phyloP scores from a whole-genome alignment of 108 stramenopile genomes.

The Poteriospumella lacustris region DNA sequence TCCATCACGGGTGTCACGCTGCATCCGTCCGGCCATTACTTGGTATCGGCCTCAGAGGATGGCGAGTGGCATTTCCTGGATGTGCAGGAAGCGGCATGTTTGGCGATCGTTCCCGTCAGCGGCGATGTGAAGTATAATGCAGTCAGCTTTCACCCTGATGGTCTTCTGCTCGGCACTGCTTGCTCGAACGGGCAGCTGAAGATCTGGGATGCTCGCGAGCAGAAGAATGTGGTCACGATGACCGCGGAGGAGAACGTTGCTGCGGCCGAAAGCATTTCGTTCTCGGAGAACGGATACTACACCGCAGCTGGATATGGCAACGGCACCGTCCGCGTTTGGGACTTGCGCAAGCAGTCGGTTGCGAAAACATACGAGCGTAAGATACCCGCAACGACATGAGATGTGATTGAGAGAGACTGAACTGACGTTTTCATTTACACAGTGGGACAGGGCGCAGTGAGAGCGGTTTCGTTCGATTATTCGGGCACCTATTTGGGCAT shows the following conservation, averaged over 20 bases:
- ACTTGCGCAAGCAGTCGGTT: neutral
- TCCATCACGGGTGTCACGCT: no score
- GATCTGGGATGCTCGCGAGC: conserved; percentile 78
- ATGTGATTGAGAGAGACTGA: no score
- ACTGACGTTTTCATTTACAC: no score
- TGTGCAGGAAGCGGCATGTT: no score
- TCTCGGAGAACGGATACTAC: conserved; percentile 21
- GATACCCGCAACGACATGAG: neutral
- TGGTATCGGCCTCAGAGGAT: no score
- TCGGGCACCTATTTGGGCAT: conserved; percentile 8
- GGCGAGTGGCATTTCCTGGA: no score
- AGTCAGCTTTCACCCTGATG: conserved; percentile 75
- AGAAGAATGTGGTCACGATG: conserved; percentile 25
- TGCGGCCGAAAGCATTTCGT: neutral
- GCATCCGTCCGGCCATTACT: no score
- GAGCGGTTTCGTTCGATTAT: neutral
- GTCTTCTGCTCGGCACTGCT: conserved; percentile 69
- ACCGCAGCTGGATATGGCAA: neutral
- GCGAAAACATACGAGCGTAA: neutral
- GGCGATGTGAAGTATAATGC: no score
- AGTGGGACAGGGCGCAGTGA: neutral
- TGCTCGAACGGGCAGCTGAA: conserved; percentile 53
- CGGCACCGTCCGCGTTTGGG: conserved; percentile 1
- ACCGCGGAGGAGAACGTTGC: neutral
- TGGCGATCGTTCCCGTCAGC: no score